Percentiles rank a stretch among this genome's conserved stretches.
Conservation (phyloP, 1,284 basidiomycete genomes). For the Fomitopsis betulina region DNA sequence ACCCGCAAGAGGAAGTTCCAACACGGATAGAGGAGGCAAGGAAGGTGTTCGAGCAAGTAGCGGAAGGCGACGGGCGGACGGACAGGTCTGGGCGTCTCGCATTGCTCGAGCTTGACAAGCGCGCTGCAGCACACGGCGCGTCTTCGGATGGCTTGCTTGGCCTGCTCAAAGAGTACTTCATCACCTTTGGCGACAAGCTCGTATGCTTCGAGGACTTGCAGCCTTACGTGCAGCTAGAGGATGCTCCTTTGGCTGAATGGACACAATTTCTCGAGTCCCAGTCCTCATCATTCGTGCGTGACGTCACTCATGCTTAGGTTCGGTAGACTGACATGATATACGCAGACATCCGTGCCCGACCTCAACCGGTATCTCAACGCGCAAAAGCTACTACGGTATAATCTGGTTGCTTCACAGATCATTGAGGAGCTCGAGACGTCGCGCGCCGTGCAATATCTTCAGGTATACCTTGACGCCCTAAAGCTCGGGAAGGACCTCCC, state of each 20-base stretch:
- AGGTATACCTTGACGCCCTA: conserved; percentile 62
- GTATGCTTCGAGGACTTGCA: conserved; percentile 85
- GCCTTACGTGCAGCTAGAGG: conserved; percentile 52
- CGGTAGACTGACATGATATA: not conserved
- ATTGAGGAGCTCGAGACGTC: conserved; percentile 51
- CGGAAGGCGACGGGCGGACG: conserved; percentile 56
- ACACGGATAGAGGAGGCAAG: conserved; percentile 42
- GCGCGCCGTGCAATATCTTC: conserved; percentile 47
- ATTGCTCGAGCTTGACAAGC: conserved; percentile 66
- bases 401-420: conserved; percentile 41
- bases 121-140: conserved; percentile 43
- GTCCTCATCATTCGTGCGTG: conserved; percentile 45
- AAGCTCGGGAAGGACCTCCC: conserved; percentile 62
- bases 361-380: conserved; percentile 65
- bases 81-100: conserved; percentile 73
- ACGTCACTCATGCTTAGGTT: not conserved
- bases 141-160: conserved; percentile 35
- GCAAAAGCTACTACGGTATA: conserved; percentile 66
- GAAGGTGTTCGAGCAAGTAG: conserved; percentile 51
- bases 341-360: conserved; percentile 37
- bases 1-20: conserved; percentile 29
- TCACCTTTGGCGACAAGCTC: conserved; percentile 70
- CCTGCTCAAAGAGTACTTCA: conserved; percentile 65
- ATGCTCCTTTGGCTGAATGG: conserved; percentile 47
- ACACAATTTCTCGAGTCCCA: conserved; percentile 48